A percentile compares a stretch with the other conserved stretches of the same genome.
Evolutionary conservation across 345 rosid species (phyloP).

Genomic region (Geranium brycei): DNA sequence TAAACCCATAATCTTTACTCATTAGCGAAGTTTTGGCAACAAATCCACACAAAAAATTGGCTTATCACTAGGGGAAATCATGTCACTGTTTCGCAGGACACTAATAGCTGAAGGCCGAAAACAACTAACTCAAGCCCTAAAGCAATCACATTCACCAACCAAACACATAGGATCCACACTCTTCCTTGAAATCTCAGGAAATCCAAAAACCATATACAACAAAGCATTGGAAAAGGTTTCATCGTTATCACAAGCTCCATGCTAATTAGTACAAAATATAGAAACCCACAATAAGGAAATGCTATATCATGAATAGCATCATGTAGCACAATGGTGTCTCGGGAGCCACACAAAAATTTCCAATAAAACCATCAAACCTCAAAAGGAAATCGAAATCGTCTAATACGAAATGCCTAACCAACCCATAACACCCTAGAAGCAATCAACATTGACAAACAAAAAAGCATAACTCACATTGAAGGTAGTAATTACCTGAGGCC

Average conservation of each 20-base stretch:
- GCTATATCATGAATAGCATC: too few species aligned
- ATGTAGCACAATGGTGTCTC: too few species aligned
- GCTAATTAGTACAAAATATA: too few species aligned
- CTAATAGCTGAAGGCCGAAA: neutral
- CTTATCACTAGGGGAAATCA: too few species aligned
- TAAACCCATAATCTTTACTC: neutral
- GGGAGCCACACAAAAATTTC: too few species aligned
- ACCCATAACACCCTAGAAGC: too few species aligned
- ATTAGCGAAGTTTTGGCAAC: neutral
- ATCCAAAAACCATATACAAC: too few species aligned
- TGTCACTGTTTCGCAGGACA: neutral
- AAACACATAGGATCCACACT: neutral
- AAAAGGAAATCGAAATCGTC: neutral
- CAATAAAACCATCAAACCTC: neutral
- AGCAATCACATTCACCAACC: neutral
- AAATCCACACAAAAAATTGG: neutral
- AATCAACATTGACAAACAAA: neutral
- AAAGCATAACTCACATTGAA: neutral
- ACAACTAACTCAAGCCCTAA: neutral
- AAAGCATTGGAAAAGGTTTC: too few species aligned
- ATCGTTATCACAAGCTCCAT: too few species aligned
- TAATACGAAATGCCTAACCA: neutral
- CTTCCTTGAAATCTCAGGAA: too few species aligned
- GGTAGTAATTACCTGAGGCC: constrained; percentile 43
- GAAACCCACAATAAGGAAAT: too few species aligned